Base-by-base conservation (phyloP, 2,329 filamentous ascomycete species). In the Trichoderma asperellum region DNA sequence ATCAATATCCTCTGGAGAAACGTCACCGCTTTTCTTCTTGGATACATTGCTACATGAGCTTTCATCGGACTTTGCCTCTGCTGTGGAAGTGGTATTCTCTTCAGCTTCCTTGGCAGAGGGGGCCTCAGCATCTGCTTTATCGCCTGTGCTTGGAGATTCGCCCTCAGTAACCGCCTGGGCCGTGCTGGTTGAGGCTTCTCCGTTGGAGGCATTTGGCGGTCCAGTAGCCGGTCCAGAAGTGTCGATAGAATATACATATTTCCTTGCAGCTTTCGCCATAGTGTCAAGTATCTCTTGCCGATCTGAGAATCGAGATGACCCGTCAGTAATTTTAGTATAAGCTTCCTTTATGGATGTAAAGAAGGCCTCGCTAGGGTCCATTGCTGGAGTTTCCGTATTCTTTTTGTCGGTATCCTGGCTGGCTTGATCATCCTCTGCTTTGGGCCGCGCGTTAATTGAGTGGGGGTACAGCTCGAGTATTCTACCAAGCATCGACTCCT, bases 401-500 rank as follows among this genome's bases (percentile, higher is more conserved):
- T 77, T 70, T 72, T 75, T 71, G 57, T 34, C 67, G 10, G 74
- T 70, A 4, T 73, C 57, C 56, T 75, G 67, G 5, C 55, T 64
- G 2, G 63, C 57, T 5, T 70, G 60, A n/a, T 68, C 52, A n/a
- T 73, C 72, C 5, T 71, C 70, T 10, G 72, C 63, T 49, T 72
- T 77, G 61, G 71, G 75, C 18, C 76, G 70, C 60, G 78, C 81
- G 72, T 82, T 83, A 16, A 76, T 71, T 2, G 81, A 73, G 27
- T 74, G 79, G 4, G 81, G 78, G 56, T 87, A 83, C 2, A 87
- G 75, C 52, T 84, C 85, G 59, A 89, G 85, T 18, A 89, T 84
- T 55, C 79, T 82, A 2, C 81, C 84, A 5, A 89, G 73, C 0
- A 86, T 82, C 1, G 81, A 78, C 71, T 89, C 87, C 70, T 89